A percentile compares a stretch with the other conserved stretches of the same genome.
phyloP scores from a whole-genome alignment of 176 grass and related monocot species.

The Eragrostis nindensis region DNA sequence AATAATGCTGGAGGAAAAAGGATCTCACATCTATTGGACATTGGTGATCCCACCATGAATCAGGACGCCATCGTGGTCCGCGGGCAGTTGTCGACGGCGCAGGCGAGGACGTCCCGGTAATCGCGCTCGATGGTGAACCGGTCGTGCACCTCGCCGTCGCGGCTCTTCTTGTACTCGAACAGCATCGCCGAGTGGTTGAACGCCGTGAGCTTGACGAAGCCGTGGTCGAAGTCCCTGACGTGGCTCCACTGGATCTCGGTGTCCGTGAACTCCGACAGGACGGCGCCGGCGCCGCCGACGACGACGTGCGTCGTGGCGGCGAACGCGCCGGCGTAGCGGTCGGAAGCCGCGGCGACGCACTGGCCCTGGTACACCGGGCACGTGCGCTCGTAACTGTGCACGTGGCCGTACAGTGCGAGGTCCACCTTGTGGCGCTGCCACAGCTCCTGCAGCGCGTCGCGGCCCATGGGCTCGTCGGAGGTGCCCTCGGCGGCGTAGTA shows the following conservation, averaged over 20 bases:
- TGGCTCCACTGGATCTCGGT: constrained; percentile 54
- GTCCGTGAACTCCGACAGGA: constrained; percentile 34
- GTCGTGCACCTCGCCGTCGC: constrained; percentile 69
- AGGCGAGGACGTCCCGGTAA: constrained; percentile 65
- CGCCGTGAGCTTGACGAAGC: constrained; percentile 80
- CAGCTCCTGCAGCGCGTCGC: constrained; percentile 23
- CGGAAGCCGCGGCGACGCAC: constrained; percentile 54
- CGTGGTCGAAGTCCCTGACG: constrained; percentile 61
- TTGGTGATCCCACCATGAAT: constrained; percentile 15
- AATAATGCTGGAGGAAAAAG: background rate
- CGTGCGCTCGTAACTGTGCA: constrained; percentile 35
- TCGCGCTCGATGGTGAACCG: constrained; percentile 71
- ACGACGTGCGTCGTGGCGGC: constrained; percentile 73
- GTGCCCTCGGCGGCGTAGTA: constrained; percentile 29
- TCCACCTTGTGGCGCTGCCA: constrained; percentile 36
- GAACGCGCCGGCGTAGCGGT: constrained; percentile 65
- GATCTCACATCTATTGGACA: no score
- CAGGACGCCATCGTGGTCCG: constrained; percentile 49
- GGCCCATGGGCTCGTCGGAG: constrained; percentile 28
- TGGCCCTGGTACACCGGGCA: constrained; percentile 40
- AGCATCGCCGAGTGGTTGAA: constrained; percentile 69
- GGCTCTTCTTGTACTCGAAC: constrained; percentile 95
- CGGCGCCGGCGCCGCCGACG: constrained; percentile 63
- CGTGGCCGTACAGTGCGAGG: constrained; percentile 16
- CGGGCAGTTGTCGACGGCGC: constrained; percentile 63